Evolutionary conservation across 1,284 basidiomycete species (phyloP).

Genomic region (Testicularia cyperi): DNA sequence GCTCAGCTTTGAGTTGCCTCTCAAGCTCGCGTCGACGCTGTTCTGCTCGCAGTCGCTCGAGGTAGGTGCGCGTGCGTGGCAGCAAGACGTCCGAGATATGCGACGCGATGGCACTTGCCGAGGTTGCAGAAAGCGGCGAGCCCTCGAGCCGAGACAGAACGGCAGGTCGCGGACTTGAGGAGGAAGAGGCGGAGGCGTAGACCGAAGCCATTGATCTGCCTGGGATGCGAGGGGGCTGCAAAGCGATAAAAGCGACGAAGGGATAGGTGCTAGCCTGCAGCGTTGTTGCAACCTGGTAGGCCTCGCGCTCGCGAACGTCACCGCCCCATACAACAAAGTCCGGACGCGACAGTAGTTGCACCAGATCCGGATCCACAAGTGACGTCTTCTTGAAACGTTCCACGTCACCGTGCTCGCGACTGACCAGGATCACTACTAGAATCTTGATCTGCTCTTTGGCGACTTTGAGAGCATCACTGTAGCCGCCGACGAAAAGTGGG

Average conservation of each 20-base stretch:
- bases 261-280: conserved; percentile 86
- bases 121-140: conserved; percentile 33
- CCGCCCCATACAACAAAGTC: conserved; percentile 81
- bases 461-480: conserved; percentile 74
- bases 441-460: conserved; percentile 75
- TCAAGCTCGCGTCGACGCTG: conserved; percentile 40
- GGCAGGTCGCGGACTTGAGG: conserved; percentile 33
- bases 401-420: conserved; percentile 85
- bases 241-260: conserved; percentile 83
- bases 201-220: conserved; percentile 7
- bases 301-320: conserved; percentile 75
- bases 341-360: conserved; percentile 70
- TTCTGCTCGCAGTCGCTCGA: conserved; percentile 39
- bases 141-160: conserved; percentile 50
- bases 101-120: conserved; percentile 28
- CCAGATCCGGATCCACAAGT: conserved; percentile 72
- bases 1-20: conserved; percentile 43
- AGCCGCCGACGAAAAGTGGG: conserved; percentile 73
- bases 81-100: conserved; percentile 48
- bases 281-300: conserved; percentile 82
- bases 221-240: conserved; percentile 68
- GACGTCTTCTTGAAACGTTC: conserved; percentile 82
- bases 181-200: not conserved
- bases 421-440: conserved; percentile 80
- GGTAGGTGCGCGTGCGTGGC: conserved; percentile 40